These are phyloP conservation scores for Tuctoria greenei DNA, from an alignment of 176 grass and related monocot genomes.

Conservation along the genomic window DNA sequence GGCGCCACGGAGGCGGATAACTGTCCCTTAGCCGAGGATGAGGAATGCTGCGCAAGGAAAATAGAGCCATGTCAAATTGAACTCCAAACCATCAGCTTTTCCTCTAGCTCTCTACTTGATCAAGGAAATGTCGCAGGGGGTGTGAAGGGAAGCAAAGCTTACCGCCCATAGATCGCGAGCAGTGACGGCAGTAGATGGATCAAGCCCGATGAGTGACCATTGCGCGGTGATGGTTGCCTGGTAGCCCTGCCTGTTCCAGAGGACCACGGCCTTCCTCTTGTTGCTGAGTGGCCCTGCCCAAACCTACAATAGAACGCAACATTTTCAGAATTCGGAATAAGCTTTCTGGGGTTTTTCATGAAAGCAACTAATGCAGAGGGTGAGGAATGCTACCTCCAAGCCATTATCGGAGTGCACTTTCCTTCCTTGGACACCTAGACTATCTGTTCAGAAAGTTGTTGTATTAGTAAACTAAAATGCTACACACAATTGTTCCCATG, in stretches of 20 bases:
- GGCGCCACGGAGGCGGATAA: constrained; percentile 54
- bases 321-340: neutral
- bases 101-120: neutral
- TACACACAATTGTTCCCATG: neutral
- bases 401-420: constrained; percentile 62
- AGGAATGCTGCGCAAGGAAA: constrained; percentile 44
- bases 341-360: neutral
- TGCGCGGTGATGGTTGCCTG: constrained; percentile 62
- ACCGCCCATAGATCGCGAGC: constrained; percentile 91
- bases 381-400: constrained; percentile 57
- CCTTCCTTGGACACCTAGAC: constrained; percentile 85
- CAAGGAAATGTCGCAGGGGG: neutral
- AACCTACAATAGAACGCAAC: constrained; percentile 37
- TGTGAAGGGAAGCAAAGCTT: constrained; percentile 33
- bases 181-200: constrained; percentile 45
- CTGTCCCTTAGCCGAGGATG: constrained; percentile 45
- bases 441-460: constrained; percentile 47
- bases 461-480: constrained; percentile 10
- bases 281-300: constrained; percentile 71
- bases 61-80: neutral
- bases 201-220: constrained; percentile 63
- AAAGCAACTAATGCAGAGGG: neutral
- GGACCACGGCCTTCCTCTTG: constrained; percentile 67
- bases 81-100: neutral
- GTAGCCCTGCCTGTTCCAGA: constrained; percentile 71